phyloP scores from a whole-genome alignment of 495 filamentous ascomycete species.

The Hypoxylon trugodes region DNA sequence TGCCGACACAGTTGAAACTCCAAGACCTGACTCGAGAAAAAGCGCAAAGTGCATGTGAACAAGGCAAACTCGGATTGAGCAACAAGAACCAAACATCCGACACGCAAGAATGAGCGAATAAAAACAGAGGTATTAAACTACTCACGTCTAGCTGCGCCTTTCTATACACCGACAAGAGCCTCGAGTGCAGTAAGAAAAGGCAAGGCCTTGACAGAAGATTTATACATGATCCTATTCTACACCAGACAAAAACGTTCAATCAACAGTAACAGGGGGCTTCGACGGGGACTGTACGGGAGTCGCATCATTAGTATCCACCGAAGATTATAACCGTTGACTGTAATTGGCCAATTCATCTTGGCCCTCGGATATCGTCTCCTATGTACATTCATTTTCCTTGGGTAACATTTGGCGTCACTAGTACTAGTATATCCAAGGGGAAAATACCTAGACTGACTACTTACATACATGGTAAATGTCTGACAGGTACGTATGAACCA shows the following conservation, averaged over 20 bases:
- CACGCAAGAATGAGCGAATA: not conserved
- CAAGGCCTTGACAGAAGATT: conserved; percentile 6
- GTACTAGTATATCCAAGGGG: conserved; percentile 17
- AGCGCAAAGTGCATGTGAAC: conserved; percentile 26
- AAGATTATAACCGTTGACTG: conserved; percentile 13
- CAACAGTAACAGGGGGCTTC: conserved; percentile 16
- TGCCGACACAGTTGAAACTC: conserved; percentile 28
- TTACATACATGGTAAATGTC: conserved; percentile 1
- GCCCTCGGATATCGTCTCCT: conserved; percentile 32
- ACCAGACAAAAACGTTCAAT: conserved; percentile 9
- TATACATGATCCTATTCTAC: conserved; percentile 11
- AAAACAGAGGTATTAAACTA: conserved; percentile 8
- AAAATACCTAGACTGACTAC: not conserved
- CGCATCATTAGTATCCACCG: conserved; percentile 16
- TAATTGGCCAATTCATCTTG: conserved; percentile 34
- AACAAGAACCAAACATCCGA: not conserved
- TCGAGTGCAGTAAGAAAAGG: conserved; percentile 5
- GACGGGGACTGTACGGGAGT: conserved; percentile 30
- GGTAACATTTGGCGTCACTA: conserved; percentile 21
- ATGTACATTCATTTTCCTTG: conserved; percentile 11
- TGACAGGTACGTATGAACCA: too few species aligned
- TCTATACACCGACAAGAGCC: conserved; percentile 1
- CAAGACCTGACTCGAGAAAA: conserved; percentile 18
- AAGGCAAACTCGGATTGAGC: conserved; percentile 17
- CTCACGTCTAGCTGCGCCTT: not conserved